Percentiles rank a stretch among this genome's conserved stretches.
Evolutionary conservation across 148 eudicot genomes (phyloP).

Genomic region (Talinum fruticosum): DNA sequence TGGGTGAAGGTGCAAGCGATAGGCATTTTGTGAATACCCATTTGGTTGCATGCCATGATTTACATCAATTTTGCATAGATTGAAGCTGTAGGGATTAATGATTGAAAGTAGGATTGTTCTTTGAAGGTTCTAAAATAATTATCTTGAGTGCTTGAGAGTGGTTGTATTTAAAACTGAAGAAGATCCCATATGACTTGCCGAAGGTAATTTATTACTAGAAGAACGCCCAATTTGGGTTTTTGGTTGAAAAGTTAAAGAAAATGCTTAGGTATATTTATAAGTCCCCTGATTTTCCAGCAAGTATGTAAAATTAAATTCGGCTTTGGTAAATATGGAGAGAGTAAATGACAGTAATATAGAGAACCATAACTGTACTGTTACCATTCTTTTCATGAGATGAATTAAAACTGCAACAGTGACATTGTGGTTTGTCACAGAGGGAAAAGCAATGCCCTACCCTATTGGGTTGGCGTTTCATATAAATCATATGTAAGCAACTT

Average conservation of each 20-base stretch:
- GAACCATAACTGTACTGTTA: neutral
- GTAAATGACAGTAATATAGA: neutral
- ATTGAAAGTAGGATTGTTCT: neutral
- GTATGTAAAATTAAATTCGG: neutral
- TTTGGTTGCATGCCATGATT: neutral
- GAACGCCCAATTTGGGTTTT: neutral
- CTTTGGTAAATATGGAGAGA: neutral
- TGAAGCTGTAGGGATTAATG: neutral
- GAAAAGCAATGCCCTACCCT: neutral
- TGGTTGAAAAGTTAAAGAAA: neutral
- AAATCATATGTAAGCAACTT: neutral
- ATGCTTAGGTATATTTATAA: neutral
- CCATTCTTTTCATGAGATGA: neutral
- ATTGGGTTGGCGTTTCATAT: neutral
- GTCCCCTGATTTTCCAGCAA: neutral
- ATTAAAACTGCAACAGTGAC: neutral
- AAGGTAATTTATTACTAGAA: neutral
- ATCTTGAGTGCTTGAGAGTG: neutral
- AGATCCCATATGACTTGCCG: neutral
- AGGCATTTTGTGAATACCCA: neutral
- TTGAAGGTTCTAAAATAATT: neutral
- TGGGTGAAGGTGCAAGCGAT: neutral
- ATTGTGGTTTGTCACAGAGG: neutral
- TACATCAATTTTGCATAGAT: neutral
- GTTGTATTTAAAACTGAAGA: neutral